Evolutionary conservation across 2,329 filamentous ascomycete species (phyloP).

Genomic region (Ophiostoma pallidulum): DNA sequence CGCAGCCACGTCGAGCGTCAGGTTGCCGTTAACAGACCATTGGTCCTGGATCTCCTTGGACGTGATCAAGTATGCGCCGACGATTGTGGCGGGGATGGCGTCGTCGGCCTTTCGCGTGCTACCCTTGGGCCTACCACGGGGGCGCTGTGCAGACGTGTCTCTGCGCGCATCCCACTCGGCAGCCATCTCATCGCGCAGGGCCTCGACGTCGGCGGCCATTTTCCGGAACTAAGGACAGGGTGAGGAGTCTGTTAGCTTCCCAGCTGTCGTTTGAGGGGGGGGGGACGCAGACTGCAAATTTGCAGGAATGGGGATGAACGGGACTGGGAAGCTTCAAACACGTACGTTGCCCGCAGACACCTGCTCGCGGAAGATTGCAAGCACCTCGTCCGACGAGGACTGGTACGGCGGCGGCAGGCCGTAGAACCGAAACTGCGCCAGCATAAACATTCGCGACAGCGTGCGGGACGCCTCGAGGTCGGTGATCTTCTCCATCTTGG

Average conservation of each 20-base stretch:
- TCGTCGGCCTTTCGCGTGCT: slow-evolving; percentile 17
- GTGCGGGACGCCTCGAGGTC: slow-evolving; percentile 15
- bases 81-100: slow-evolving; percentile 14
- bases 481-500: slow-evolving; percentile 19
- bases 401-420: slow-evolving; percentile 18
- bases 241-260: slow-evolving; percentile 1
- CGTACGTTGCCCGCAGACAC: slow-evolving; percentile 14
- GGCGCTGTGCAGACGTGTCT: slow-evolving; percentile 13
- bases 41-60: slow-evolving; percentile 19
- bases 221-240: slow-evolving; percentile 14
- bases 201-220: slow-evolving; percentile 16
- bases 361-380: slow-evolving; percentile 16
- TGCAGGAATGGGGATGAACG: no score
- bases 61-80: slow-evolving; percentile 22
- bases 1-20: slow-evolving; percentile 20
- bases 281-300: no score
- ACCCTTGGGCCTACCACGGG: slow-evolving; percentile 18
- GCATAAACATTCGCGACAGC: slow-evolving; percentile 17
- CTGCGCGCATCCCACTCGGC: slow-evolving; percentile 17
- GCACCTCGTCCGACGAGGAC: slow-evolving; percentile 17
- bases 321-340: background rate
- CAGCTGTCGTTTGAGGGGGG: background rate
- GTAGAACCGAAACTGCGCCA: slow-evolving; percentile 19
- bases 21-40: slow-evolving; percentile 20
- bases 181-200: slow-evolving; percentile 16